Conservation (phyloP, 2,329 filamentous ascomycete genomes). For the Fusarium floridanum region DNA sequence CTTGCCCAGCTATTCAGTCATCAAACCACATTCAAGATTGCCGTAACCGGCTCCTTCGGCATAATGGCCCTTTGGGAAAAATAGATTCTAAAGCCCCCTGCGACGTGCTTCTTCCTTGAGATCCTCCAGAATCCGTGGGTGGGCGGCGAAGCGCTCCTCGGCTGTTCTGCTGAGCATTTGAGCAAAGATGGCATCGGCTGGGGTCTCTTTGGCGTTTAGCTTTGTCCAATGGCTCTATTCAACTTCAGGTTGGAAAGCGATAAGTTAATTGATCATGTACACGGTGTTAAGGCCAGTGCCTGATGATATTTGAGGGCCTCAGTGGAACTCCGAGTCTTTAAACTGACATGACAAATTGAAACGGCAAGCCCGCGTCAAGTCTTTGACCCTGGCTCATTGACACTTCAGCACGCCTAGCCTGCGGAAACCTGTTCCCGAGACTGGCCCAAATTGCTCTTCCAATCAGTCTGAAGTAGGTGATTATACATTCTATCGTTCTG, state of each 20-base stretch:
- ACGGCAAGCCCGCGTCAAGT: neutral
- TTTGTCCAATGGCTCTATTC: neutral
- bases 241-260: neutral
- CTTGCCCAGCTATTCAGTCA: constrained; percentile 7
- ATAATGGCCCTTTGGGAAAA: neutral
- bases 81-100: neutral
- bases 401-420: neutral
- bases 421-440: neutral
- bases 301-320: neutral
- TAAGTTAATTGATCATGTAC: neutral
- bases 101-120: neutral
- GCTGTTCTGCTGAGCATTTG: neutral
- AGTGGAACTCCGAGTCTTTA: neutral
- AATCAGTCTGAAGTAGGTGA: too few relatives aligned
- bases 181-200: constrained; percentile 1
- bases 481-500: too few relatives aligned
- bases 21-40: constrained; percentile 8
- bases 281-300: too few relatives aligned
- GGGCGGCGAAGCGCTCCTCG: neutral
- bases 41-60: neutral
- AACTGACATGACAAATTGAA: neutral
- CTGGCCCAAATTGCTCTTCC: too few relatives aligned
- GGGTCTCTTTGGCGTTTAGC: neutral
- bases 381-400: neutral
- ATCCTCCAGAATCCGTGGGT: neutral